Conservation (phyloP, 2,329 filamentous ascomycete genomes). For the Colletotrichum filicis region DNA sequence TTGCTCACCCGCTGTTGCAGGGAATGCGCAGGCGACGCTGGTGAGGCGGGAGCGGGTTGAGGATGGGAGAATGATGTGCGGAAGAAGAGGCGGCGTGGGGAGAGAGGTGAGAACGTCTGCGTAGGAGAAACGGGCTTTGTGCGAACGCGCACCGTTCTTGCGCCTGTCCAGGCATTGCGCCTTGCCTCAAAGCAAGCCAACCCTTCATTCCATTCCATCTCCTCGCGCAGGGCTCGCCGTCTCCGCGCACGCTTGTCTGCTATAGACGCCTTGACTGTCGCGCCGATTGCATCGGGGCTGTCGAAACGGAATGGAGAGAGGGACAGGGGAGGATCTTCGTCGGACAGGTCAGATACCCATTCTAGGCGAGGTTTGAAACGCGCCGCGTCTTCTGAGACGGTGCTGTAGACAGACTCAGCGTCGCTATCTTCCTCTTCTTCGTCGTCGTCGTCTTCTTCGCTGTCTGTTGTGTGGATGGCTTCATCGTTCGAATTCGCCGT, state of each 20-base stretch:
- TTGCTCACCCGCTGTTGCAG: constrained; percentile 38
- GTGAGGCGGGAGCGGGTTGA: constrained; percentile 40
- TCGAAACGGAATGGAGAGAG: constrained; percentile 64
- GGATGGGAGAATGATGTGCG: constrained; percentile 57
- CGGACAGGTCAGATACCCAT: constrained; percentile 68
- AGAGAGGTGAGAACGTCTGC: constrained; percentile 55
- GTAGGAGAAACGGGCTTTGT: constrained; percentile 54
- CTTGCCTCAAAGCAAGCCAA: constrained; percentile 82
- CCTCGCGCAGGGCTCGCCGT: constrained; percentile 68
- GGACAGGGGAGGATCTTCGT: constrained; percentile 53
- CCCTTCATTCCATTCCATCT: constrained; percentile 83
- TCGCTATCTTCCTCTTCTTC: constrained; percentile 52
- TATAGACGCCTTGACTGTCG: constrained; percentile 52
- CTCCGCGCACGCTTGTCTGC: constrained; percentile 65
- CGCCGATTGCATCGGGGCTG: constrained; percentile 58
- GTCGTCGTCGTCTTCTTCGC: constrained; percentile 48
- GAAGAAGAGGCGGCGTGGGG: constrained; percentile 62
- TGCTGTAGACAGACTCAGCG: constrained; percentile 64
- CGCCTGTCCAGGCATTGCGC: constrained; percentile 88
- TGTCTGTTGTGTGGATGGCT: constrained; percentile 25
- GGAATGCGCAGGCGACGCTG: constrained; percentile 34
- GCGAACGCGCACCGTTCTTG: constrained; percentile 67
- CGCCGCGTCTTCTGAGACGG: constrained; percentile 64
- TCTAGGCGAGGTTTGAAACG: constrained; percentile 63
- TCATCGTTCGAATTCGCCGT: constrained; percentile 12